A percentile compares a stretch with the other conserved stretches of the same genome.
These are phyloP conservation scores for Cyberlindnera nakhonratchasimensis DNA, from an alignment of 805 yeast genomes.

Conservation along the genomic window DNA sequence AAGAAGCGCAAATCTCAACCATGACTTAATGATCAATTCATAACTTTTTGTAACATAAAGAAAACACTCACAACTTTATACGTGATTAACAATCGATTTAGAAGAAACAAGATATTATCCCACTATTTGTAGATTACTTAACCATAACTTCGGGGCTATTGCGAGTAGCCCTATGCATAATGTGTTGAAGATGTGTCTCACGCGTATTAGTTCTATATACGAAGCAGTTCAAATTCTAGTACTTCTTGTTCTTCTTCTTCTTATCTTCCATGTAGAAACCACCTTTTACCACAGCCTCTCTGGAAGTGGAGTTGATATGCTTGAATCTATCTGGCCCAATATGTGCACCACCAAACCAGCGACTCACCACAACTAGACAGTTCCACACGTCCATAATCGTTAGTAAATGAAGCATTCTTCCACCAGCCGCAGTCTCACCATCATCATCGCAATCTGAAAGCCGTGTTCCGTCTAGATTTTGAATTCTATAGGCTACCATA, in stretches of 20 bases:
- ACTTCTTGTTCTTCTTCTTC: conserved; percentile 23
- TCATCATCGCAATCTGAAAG: conserved; percentile 93
- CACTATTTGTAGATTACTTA: no score
- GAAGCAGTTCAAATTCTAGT: conserved; percentile 17
- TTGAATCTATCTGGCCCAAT: conserved; percentile 93
- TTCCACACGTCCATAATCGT: conserved; percentile 76
- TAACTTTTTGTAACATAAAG: neutral
- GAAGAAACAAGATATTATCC: no score
- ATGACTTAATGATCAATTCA: neutral
- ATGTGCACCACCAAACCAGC: conserved; percentile 94
- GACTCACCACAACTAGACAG: conserved; percentile 67
- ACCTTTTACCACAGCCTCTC: conserved; percentile 76
- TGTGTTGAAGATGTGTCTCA: no score
- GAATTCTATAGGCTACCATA: conserved; percentile 85
- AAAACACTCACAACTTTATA: neutral
- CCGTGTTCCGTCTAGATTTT: conserved; percentile 44
- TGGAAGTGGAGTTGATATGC: conserved; percentile 84
- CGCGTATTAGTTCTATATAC: no score
- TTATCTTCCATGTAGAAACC: conserved; percentile 38
- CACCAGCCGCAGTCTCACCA: conserved; percentile 96
- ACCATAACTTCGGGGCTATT: no score
- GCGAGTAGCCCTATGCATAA: no score
- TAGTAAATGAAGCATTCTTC: conserved; percentile 73
- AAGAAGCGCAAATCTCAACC: conserved; percentile 23
- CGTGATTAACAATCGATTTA: no score